Conservation (phyloP, 2,329 filamentous ascomycete genomes). For the Botryotinia globosa region DNA sequence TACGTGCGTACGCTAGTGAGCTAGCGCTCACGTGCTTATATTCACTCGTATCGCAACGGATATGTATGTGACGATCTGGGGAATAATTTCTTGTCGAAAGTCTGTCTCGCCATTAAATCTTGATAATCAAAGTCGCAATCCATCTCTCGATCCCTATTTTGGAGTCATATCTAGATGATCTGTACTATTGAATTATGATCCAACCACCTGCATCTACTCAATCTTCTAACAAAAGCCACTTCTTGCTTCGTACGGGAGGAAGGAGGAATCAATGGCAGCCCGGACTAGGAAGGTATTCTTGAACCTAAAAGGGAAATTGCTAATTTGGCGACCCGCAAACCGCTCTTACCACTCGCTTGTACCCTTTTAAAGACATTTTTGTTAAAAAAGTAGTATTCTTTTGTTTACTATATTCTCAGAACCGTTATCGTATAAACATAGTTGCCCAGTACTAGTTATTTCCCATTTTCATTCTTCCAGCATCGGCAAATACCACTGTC, state of each 20-base stretch:
- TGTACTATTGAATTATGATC: not conserved
- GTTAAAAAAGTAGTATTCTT: not conserved
- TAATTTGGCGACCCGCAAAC: not conserved
- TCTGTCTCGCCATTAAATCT: too few relatives aligned
- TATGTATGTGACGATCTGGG: fast-evolving
- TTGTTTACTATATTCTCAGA: not conserved
- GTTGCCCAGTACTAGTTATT: too few relatives aligned
- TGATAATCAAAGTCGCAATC: too few relatives aligned
- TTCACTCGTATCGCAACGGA: too few relatives aligned
- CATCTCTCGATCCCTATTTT: too few relatives aligned
- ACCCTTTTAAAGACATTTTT: not conserved
- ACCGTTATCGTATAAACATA: not conserved
- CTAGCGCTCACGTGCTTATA: too few relatives aligned
- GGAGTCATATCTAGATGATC: too few relatives aligned
- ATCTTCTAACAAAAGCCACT: not conserved
- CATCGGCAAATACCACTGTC: not conserved
- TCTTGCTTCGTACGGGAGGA: not conserved
- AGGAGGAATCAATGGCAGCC: not conserved
- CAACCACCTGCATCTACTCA: not conserved
- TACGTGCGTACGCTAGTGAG: too few relatives aligned
- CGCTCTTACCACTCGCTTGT: not conserved
- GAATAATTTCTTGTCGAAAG: too few relatives aligned
- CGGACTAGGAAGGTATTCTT: not conserved
- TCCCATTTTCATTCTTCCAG: not conserved
- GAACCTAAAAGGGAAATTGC: not conserved